Conservation (phyloP, 148 eudicot species). For the Cornus suecica region DNA sequence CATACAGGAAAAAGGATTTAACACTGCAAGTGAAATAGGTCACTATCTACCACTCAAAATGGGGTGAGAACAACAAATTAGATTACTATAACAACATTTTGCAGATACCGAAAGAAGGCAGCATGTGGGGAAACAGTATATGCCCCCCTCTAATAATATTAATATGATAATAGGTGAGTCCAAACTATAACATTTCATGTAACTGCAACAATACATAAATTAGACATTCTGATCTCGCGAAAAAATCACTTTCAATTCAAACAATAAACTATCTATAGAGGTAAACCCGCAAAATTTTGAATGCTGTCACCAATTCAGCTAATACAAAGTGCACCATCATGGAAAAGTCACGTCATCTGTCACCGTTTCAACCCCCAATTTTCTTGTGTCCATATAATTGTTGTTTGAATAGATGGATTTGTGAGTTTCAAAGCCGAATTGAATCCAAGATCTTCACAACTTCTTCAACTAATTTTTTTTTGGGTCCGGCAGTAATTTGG, state of each 20-base stretch:
- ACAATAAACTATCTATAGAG: background rate
- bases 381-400: background rate
- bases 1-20: background rate
- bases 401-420: too few relatives aligned
- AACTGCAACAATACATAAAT: background rate
- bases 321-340: background rate
- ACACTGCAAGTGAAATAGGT: background rate
- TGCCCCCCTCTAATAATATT: background rate
- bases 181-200: background rate
- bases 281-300: background rate
- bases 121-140: background rate
- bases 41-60: background rate
- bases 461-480: too few relatives aligned
- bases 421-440: too few relatives aligned
- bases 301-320: conserved; percentile 1
- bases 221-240: background rate
- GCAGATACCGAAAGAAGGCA: background rate
- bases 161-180: background rate
- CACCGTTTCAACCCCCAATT: background rate
- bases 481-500: too few relatives aligned
- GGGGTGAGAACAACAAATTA: background rate
- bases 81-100: background rate
- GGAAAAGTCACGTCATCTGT: background rate
- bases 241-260: background rate
- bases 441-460: too few relatives aligned